phyloP scores from a whole-genome alignment of 805 yeast species.

The Ogataea nitratoaversa region DNA sequence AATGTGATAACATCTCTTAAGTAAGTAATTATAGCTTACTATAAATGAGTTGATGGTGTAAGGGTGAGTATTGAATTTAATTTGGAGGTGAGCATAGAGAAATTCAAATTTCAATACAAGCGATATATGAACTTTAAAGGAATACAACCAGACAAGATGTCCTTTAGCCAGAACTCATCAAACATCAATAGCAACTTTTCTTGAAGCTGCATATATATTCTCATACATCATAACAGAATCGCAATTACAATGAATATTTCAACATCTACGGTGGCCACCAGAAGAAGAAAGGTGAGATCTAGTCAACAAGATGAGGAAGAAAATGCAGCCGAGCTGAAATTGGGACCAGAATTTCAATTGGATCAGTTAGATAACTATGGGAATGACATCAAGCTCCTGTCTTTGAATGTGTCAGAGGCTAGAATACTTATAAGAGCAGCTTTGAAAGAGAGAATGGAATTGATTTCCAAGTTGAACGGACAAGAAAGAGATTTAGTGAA shows the following conservation, averaged over 20 bases:
- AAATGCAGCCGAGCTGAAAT: slow-evolving; percentile 78
- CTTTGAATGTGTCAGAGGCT: slow-evolving; percentile 87
- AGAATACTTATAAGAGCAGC: slow-evolving; percentile 88
- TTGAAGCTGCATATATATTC: too few relatives aligned
- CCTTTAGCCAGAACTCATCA: too few relatives aligned
- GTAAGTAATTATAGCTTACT: too few relatives aligned
- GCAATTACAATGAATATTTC: slow-evolving; percentile 92
- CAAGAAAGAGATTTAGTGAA: slow-evolving; percentile 24
- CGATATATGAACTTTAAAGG: too few relatives aligned
- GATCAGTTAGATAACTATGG: slow-evolving; percentile 81
- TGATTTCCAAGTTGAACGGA: slow-evolving; percentile 38
- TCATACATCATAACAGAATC: slow-evolving; percentile 4
- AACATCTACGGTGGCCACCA: slow-evolving; percentile 80
- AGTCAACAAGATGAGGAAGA: slow-evolving; percentile 79
- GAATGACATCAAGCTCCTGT: slow-evolving; percentile 67
- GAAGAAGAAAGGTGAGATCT: slow-evolving; percentile 65
- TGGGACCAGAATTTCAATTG: slow-evolving; percentile 90
- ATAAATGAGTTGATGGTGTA: too few relatives aligned
- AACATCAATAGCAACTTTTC: too few relatives aligned
- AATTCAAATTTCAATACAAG: too few relatives aligned
- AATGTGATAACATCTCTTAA: too few relatives aligned
- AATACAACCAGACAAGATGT: too few relatives aligned
- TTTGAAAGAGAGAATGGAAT: slow-evolving; percentile 63
- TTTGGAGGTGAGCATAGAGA: too few relatives aligned
- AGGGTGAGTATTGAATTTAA: too few relatives aligned